A percentile compares a stretch with the other conserved stretches of the same genome.
These are phyloP conservation scores for Microbotryomycetes sp. DNA, from an alignment of 1,284 basidiomycete genomes.

Conservation along the genomic window DNA sequence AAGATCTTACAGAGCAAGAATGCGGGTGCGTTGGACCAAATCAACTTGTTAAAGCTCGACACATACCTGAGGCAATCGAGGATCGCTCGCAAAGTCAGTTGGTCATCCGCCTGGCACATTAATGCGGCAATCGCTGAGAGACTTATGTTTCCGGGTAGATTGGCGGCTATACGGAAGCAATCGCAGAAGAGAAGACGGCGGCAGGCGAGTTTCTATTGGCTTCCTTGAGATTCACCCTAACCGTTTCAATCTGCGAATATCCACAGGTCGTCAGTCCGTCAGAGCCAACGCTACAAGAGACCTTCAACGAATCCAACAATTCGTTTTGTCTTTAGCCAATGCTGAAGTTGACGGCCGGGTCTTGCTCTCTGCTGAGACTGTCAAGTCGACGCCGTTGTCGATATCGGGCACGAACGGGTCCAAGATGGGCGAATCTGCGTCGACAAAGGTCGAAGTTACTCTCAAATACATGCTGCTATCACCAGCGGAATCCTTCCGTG, in stretches of 20 bases:
- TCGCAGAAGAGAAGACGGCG: conserved; percentile 49
- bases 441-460: conserved; percentile 44
- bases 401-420: conserved; percentile 21
- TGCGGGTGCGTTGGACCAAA: conserved; percentile 28
- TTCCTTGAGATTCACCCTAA: neutral
- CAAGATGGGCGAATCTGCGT: neutral
- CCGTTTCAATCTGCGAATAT: neutral
- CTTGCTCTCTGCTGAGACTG: conserved; percentile 34
- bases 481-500: conserved; percentile 75
- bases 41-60: conserved; percentile 56
- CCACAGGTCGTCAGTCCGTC: conserved; percentile 43
- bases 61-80: conserved; percentile 78
- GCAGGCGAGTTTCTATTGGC: conserved; percentile 36
- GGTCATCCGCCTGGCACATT: no score
- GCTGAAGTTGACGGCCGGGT: conserved; percentile 64
- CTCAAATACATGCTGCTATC: conserved; percentile 94
- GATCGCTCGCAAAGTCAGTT: conserved; percentile 50
- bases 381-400: conserved; percentile 38
- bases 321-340: conserved; percentile 73
- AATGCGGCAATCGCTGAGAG: conserved; percentile 36
- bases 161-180: conserved; percentile 27
- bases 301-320: conserved; percentile 72
- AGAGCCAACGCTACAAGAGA: conserved; percentile 49
- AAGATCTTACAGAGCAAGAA: conserved; percentile 32
- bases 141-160: conserved; percentile 42